Conservation (phyloP, 2,329 filamentous ascomycete species). For the Blumeria graminis region DNA sequence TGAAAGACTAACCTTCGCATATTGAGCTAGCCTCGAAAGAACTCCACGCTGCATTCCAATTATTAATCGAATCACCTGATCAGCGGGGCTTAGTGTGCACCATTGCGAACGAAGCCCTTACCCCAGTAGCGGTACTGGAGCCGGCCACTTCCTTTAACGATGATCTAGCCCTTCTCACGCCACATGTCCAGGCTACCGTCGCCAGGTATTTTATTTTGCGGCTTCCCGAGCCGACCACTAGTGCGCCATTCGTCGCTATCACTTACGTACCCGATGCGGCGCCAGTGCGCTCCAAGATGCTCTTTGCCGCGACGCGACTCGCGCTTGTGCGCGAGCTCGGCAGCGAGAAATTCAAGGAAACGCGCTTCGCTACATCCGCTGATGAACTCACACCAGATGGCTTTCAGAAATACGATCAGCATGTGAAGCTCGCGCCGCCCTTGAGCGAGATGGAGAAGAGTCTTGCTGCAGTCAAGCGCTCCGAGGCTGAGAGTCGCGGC, state of each 20-base stretch:
- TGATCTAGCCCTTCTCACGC: conserved; percentile 36
- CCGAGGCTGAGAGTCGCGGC: conserved; percentile 49
- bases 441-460: conserved; percentile 57
- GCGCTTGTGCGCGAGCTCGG: conserved; percentile 56
- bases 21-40: conserved; percentile 63
- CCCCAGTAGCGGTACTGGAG: conserved; percentile 31
- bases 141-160: conserved; percentile 32
- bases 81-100: conserved; percentile 48
- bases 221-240: conserved; percentile 29
- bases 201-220: conserved; percentile 57
- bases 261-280: conserved; percentile 62
- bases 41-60: conserved; percentile 49
- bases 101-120: conserved; percentile 44
- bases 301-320: conserved; percentile 56
- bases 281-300: conserved; percentile 65
- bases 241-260: conserved; percentile 32
- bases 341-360: conserved; percentile 54
- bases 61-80: conserved; percentile 33
- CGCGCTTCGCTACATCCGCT: conserved; percentile 44
- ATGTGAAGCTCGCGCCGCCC: conserved; percentile 38
- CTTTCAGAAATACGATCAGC: conserved; percentile 49
- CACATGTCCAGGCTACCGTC: conserved; percentile 36
- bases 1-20: neutral
- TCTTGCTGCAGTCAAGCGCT: conserved; percentile 47
- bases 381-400: conserved; percentile 45